A percentile compares a stretch with the other conserved stretches of the same genome.
Conservation (phyloP, 495 filamentous ascomycete species). For the Penicillium cosmopolitanum region DNA sequence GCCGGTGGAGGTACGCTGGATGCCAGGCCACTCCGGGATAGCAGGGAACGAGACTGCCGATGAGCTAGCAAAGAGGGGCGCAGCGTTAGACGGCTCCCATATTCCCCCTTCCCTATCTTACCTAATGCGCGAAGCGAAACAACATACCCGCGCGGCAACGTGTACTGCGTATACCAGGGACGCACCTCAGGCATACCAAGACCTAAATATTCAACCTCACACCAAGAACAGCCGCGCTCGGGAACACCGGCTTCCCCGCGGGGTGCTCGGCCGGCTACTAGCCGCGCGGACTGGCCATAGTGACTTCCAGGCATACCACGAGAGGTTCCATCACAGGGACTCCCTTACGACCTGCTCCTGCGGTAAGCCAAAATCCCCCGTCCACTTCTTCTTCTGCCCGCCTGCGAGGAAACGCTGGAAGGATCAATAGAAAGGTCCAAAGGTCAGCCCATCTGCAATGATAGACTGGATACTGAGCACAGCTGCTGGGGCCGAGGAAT, state of each 20-base stretch:
- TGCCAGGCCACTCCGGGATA: conserved; percentile 6
- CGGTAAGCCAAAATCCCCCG: conserved; percentile 10
- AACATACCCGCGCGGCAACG: conserved; percentile 4
- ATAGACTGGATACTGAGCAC: conserved; percentile 12
- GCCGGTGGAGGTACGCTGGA: conserved; percentile 3
- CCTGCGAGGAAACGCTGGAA: conserved; percentile 14
- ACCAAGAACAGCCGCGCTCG: conserved; percentile 4
- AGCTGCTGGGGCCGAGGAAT: conserved; percentile 8
- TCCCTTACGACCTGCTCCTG: conserved; percentile 11
- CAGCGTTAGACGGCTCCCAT: conserved; percentile 6
- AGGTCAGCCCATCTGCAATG: conserved; percentile 9
- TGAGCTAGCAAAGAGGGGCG: conserved; percentile 4
- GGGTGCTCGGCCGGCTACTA: conserved; percentile 6
- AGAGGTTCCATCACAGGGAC: conserved; percentile 12
- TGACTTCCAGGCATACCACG: conserved; percentile 2
- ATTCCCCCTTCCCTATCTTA: conserved; percentile 3
- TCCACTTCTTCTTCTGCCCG: conserved; percentile 11
- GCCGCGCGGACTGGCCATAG: conserved; percentile 6
- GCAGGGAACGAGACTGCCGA: conserved; percentile 6
- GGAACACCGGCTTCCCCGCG: conserved; percentile 5
- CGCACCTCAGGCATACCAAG: conserved; percentile 5
- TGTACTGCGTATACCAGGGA: conserved; percentile 3
- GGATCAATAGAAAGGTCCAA: conserved; percentile 9
- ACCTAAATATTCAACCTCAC: conserved; percentile 7
- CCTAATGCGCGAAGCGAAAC: conserved; percentile 1